These are phyloP conservation scores for Endocarpon pusillum DNA, from an alignment of 495 filamentous ascomycete species.

Conservation along the genomic window DNA sequence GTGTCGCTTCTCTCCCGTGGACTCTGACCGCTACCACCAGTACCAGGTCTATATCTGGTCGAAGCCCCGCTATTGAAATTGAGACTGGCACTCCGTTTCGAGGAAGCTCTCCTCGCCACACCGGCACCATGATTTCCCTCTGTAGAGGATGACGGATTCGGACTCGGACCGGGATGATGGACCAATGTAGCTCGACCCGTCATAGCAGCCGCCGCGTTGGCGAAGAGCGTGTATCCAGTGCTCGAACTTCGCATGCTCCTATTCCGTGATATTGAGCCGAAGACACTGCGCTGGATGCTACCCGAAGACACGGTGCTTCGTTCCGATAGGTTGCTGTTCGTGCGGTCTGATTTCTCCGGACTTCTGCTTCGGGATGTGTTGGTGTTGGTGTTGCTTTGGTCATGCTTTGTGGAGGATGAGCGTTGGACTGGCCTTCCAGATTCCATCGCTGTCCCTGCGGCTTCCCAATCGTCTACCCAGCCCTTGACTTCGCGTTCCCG, in stretches of 20 bases:
- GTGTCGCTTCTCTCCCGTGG: too few relatives aligned
- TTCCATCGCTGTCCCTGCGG: constrained; percentile 31
- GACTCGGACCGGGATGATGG: too few relatives aligned
- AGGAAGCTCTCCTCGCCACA: too few relatives aligned
- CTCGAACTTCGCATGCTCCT: neutral
- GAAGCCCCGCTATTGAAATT: too few relatives aligned
- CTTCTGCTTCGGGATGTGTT: constrained; percentile 14
- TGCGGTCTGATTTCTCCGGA: constrained; percentile 36
- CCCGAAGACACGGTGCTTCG: neutral
- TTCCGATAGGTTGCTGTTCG: constrained; percentile 35
- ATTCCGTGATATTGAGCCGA: neutral
- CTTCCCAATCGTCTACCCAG: constrained; percentile 45
- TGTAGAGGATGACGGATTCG: too few relatives aligned
- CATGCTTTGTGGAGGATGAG: too few relatives aligned
- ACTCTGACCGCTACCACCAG: too few relatives aligned
- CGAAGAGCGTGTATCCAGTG: neutral
- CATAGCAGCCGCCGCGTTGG: neutral
- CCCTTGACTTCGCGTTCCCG: constrained; percentile 35
- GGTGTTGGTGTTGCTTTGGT: constrained; percentile 12
- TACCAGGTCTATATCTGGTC: too few relatives aligned
- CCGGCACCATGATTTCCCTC: too few relatives aligned
- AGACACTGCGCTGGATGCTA: neutral
- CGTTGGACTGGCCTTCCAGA: too few relatives aligned
- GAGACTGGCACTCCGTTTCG: too few relatives aligned
- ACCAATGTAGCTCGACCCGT: too few relatives aligned